These are phyloP conservation scores for Hagleromyces aurorensis DNA, from an alignment of 805 yeast species.

Conservation along the genomic window DNA sequence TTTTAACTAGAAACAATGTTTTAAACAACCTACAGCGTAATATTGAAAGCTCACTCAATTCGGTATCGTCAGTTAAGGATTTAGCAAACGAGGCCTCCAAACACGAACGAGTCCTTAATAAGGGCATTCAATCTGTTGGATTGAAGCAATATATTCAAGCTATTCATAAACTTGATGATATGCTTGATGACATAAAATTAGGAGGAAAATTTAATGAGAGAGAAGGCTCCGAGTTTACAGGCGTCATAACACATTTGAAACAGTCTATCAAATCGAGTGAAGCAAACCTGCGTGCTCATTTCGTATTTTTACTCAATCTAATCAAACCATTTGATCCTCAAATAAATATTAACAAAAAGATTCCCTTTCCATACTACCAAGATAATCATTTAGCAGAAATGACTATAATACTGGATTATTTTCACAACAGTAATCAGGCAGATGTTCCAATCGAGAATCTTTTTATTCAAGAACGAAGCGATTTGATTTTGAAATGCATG, in stretches of 20 bases:
- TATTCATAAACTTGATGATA: conserved; percentile 38
- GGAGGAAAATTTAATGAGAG: conserved; percentile 15
- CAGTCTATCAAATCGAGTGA: conserved; percentile 52
- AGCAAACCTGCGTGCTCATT: conserved; percentile 41
- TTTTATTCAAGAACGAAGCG: conserved; percentile 36
- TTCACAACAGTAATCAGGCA: conserved; percentile 31
- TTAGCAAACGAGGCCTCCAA: conserved; percentile 39
- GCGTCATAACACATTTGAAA: conserved; percentile 54
- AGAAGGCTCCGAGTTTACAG: conserved; percentile 44
- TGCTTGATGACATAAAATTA: conserved; percentile 38
- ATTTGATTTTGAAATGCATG: conserved; percentile 37
- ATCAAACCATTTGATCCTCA: conserved; percentile 41
- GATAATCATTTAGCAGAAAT: conserved; percentile 34
- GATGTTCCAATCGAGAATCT: conserved; percentile 30
- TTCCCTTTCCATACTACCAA: conserved; percentile 36
- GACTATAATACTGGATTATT: conserved; percentile 39
- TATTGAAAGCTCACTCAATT: conserved; percentile 44
- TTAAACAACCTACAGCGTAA: conserved; percentile 48
- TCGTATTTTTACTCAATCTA: conserved; percentile 38
- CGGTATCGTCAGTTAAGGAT: conserved; percentile 43
- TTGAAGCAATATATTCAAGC: conserved; percentile 33
- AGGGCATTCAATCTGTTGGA: conserved; percentile 28
- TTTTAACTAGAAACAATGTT: conserved; percentile 52
- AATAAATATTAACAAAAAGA: conserved; percentile 33
- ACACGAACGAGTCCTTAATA: conserved; percentile 32